A percentile compares a stretch with the other conserved stretches of the same genome.
Evolutionary conservation across 2,329 filamentous ascomycete species (phyloP).

Genomic region (Aspergillus sp.): DNA sequence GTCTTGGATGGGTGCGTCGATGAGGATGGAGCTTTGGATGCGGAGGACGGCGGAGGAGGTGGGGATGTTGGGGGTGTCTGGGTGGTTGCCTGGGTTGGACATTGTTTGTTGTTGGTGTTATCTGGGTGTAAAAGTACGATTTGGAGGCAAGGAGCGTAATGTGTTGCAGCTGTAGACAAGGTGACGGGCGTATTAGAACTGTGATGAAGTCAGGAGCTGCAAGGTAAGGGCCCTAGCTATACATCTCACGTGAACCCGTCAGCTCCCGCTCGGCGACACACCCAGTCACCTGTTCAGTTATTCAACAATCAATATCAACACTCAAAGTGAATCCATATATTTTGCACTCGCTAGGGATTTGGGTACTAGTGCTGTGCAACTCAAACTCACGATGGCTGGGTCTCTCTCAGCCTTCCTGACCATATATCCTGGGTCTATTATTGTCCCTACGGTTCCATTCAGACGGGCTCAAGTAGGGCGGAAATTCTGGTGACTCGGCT

Average conservation of each 20-base stretch:
- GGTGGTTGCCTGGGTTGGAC: slow-evolving; percentile 10
- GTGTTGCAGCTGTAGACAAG: neutral
- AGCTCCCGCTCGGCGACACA: no score
- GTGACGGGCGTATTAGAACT: neutral
- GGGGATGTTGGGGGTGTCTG: slow-evolving; percentile 30
- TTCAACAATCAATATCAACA: no score
- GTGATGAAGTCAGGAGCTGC: neutral
- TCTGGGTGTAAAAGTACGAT: neutral
- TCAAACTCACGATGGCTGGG: no score
- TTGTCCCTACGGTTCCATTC: no score
- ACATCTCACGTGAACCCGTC: neutral
- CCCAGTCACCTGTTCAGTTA: no score
- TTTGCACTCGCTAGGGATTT: no score
- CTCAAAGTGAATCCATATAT: no score
- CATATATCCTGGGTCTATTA: no score
- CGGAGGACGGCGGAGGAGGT: slow-evolving; percentile 30
- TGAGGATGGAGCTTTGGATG: slow-evolving; percentile 35
- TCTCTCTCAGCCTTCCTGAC: no score
- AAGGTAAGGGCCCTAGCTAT: neutral
- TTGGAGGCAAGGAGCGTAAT: neutral
- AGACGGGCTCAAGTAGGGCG: no score
- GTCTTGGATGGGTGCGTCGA: slow-evolving; percentile 42
- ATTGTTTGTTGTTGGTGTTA: neutral
- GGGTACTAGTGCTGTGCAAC: no score
- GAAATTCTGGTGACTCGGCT: no score